Evolutionary conservation across 306 rosid species (phyloP).

Genomic region (Citrullus colocynthis): DNA sequence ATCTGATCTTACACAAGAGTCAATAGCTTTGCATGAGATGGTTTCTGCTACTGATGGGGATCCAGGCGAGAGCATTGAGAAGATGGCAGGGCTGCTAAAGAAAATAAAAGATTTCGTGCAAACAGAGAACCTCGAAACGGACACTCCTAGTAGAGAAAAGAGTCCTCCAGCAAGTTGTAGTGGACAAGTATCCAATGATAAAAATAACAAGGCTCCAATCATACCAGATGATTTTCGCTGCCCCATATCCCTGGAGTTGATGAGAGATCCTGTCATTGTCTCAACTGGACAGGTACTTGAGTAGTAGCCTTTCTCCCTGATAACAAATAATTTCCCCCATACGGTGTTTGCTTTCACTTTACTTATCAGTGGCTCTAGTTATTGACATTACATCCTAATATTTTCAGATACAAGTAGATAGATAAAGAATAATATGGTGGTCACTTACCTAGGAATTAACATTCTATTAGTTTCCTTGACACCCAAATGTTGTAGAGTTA

Average conservation of each 20-base stretch:
- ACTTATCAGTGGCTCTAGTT: neutral
- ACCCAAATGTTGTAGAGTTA: too few species aligned
- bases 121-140: conserved; percentile 55
- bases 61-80: conserved; percentile 80
- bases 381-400: neutral
- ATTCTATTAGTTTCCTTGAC: too few species aligned
- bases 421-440: neutral
- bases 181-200: conserved; percentile 33
- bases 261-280: conserved; percentile 95
- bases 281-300: conserved; percentile 93
- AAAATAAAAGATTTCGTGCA: conserved; percentile 70
- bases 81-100: conserved; percentile 71
- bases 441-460: too few species aligned
- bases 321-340: neutral
- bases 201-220: conserved; percentile 34
- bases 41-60: conserved; percentile 66
- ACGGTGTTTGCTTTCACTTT: neutral
- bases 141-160: conserved; percentile 31
- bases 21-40: conserved; percentile 89
- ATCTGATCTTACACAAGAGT: conserved; percentile 73
- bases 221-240: conserved; percentile 92
- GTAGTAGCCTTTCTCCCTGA: neutral
- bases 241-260: conserved; percentile 90
- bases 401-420: neutral
- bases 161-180: conserved; percentile 31